Conservation (phyloP, 331 rosid genomes). For the Telfairia occidentalis region DNA sequence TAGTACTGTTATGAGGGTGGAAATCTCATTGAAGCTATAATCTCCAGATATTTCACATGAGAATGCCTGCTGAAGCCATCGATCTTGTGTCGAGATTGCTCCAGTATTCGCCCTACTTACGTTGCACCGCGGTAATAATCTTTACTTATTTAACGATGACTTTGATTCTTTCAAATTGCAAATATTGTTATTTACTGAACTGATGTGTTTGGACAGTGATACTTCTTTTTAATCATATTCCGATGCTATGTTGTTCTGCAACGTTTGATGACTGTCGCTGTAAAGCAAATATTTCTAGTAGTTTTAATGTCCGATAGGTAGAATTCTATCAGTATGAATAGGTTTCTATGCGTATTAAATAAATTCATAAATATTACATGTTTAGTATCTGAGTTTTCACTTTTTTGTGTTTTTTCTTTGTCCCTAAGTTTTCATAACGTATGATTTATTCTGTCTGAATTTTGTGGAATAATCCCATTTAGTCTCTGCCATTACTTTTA, state of each 20-base stretch:
- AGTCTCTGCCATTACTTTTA: not conserved
- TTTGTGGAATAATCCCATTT: not conserved
- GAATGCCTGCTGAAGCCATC: conserved; percentile 73
- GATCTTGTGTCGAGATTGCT: conserved; percentile 88
- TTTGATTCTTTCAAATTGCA: not conserved
- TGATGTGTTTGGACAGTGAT: not conserved
- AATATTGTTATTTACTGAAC: not conserved
- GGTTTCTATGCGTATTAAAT: too few species aligned
- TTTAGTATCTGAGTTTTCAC: not conserved
- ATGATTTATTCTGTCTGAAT: not conserved
- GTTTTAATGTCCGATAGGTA: not conserved
- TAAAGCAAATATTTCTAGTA: not conserved
- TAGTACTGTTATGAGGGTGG: not conserved
- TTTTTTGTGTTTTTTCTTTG: not conserved
- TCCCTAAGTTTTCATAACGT: not conserved
- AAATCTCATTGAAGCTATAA: conserved; percentile 15
- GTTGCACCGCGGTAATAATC: conserved; percentile 72
- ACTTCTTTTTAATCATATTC: not conserved
- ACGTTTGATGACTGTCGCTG: not conserved
- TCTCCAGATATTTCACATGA: conserved; percentile 62
- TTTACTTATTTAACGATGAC: not conserved
- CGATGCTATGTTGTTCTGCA: not conserved
- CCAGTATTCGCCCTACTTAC: conserved; percentile 80
- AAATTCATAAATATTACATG: too few species aligned
- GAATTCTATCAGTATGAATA: not conserved